Conservation (phyloP, 2,329 filamentous ascomycete species). For the Xylaria sp. region DNA sequence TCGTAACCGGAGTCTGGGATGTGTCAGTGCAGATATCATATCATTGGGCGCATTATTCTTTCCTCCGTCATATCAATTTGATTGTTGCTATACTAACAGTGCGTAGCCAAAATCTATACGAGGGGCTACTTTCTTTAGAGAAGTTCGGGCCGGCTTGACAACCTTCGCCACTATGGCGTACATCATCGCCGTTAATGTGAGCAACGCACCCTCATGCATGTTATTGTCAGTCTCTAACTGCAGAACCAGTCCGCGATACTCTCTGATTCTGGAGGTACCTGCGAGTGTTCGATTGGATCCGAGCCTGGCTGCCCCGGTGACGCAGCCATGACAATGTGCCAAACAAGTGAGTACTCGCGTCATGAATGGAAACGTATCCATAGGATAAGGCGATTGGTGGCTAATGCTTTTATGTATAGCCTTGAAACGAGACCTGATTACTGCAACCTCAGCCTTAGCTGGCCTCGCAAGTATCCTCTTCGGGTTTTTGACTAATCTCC, state of each 20-base stretch:
- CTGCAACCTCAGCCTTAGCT: slow-evolving; percentile 82
- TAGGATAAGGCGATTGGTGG: slow-evolving; percentile 18
- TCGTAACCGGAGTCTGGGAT: neutral
- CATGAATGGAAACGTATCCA: neutral
- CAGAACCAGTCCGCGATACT: slow-evolving; percentile 71
- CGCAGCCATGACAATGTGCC: slow-evolving; percentile 56
- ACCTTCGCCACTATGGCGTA: slow-evolving; percentile 87
- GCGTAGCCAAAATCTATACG: slow-evolving; percentile 72
- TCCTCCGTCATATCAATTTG: neutral
- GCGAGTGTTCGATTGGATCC: slow-evolving; percentile 65
- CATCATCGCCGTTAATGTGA: slow-evolving; percentile 78
- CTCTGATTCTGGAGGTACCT: slow-evolving; percentile 80
- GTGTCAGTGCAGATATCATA: neutral
- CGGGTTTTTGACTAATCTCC: slow-evolving; percentile 83
- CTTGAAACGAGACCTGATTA: slow-evolving; percentile 81
- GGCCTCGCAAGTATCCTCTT: slow-evolving; percentile 80
- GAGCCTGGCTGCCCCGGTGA: slow-evolving; percentile 61
- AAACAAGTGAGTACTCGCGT: slow-evolving; percentile 53
- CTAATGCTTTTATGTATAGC: slow-evolving; percentile 49
- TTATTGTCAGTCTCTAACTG: slow-evolving; percentile 9
- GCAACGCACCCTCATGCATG: slow-evolving; percentile 32
- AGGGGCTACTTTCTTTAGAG: slow-evolving; percentile 77
- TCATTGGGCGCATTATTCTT: neutral
- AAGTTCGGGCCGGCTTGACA: slow-evolving; percentile 81
- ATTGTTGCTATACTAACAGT: slow-evolving; percentile 33